Evolutionary conservation across 2,329 filamentous ascomycete species (phyloP), one percentile per base, ranked within the genome.

Genomic region (Colletotrichum sp.): DNA sequence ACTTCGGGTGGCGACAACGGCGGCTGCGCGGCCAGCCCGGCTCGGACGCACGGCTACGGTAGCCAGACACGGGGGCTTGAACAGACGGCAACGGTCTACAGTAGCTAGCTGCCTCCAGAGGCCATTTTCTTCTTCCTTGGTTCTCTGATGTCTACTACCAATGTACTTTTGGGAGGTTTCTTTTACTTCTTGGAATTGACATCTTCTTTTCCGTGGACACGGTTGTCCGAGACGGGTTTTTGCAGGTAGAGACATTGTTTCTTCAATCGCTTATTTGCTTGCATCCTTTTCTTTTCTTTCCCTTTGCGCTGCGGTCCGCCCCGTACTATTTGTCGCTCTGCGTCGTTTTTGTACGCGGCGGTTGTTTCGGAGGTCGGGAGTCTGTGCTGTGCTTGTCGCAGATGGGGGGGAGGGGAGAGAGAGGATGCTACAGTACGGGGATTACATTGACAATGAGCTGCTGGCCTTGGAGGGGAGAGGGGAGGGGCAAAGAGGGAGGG

Each of bases 321-420:
- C 55, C 25, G 25, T 48, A 48, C n/a, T 48, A 58, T 28, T 25
- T 12, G 55, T 13, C 27, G 25, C 58, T n/a, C 18, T 30, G 28
- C 18, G 28, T 28, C 28, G 18, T 13, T 61, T 27, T 34, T 16
- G 9, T 48, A 22, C 43, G 43, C n/a, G 43, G n/a, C 43, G 43
- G 30, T 36, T 64, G 60, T 64, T 39, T 64, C 60, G 60, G 60
- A 36, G 32, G 22, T n/a, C 73, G 56, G 73, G 73, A 72, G 73
- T 72, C 69, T 75, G 73, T 72, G 69, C 73, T 39, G 66, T 72
- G 60, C 66, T 48, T 70, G 66, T 25, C 39, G 22, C 34, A 32
- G 32, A 30, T 13, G 34, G 25, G 55, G 67, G 60, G 48, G 5
- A 10, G 39, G 39, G 39, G 18, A 10, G 39, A 9, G 36, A 43